These are phyloP conservation scores for Yamadazyma atlantica DNA, from an alignment of 1,139 yeast genomes.

Conservation along the genomic window DNA sequence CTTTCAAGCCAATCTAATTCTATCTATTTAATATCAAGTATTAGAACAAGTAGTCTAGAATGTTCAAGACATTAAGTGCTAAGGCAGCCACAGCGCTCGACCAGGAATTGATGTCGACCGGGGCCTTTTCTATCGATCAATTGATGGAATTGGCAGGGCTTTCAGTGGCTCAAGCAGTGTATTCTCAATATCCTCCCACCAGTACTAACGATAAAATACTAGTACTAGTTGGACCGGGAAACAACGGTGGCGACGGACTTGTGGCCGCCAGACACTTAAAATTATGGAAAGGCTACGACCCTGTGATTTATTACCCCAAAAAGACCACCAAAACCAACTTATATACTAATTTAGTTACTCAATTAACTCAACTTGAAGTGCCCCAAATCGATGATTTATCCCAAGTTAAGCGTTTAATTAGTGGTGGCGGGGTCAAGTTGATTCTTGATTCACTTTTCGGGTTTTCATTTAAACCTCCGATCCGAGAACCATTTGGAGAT, in stretches of 20 bases:
- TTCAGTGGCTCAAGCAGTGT: conserved; percentile 87
- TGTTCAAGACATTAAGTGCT: conserved; percentile 50
- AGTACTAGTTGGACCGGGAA: conserved; percentile 90
- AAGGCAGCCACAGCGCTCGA: conserved; percentile 79
- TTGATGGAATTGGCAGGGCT: conserved; percentile 96
- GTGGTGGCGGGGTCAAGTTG: conserved; percentile 20
- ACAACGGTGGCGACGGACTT: conserved; percentile 95
- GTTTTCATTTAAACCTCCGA: conserved; percentile 87
- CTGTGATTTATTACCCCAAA: conserved; percentile 69
- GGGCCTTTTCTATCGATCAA: conserved; percentile 87
- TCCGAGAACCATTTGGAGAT: conserved; percentile 73
- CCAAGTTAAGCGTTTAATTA: conserved; percentile 31
- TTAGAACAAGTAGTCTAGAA: too few relatives aligned
- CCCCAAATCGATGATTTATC: conserved; percentile 39
- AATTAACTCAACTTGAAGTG: conserved; percentile 57
- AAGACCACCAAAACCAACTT: conserved; percentile 45
- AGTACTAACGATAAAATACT: conserved; percentile 45
- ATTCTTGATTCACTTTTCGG: conserved; percentile 89
- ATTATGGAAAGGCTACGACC: conserved; percentile 70
- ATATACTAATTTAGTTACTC: conserved; percentile 51
- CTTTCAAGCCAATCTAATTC: neutral
- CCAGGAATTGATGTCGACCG: conserved; percentile 79
- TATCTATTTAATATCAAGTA: conserved; percentile 3
- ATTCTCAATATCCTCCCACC: conserved; percentile 53
- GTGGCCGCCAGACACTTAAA: conserved; percentile 92